phyloP scores from a whole-genome alignment of 2,329 filamentous ascomycete species.

The Neophaeococcomyces mojaviensis region DNA sequence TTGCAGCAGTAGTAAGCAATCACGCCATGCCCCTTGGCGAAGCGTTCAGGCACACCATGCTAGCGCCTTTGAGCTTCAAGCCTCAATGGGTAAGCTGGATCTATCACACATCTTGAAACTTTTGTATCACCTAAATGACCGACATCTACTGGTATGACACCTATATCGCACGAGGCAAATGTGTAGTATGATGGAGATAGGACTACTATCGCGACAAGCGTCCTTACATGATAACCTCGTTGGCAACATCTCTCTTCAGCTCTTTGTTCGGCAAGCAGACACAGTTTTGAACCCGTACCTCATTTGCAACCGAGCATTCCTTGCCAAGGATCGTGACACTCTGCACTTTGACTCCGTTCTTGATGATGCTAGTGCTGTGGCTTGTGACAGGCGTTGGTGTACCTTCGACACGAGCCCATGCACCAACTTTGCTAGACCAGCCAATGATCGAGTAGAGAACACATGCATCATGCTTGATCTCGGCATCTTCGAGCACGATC shows the following conservation, averaged over 20 bases:
- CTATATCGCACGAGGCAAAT: neutral
- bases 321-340: constrained; percentile 96
- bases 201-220: no score
- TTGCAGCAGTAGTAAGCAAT: no score
- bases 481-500: constrained; percentile 87
- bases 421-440: constrained; percentile 90
- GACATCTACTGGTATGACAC: no score
- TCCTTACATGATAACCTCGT: constrained; percentile 81
- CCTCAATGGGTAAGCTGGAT: no score
- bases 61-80: no score
- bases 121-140: no score
- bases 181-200: neutral
- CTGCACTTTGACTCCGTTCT: constrained; percentile 97
- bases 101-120: no score
- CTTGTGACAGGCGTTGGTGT: constrained; percentile 80
- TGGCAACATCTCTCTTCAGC: constrained; percentile 76
- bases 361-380: constrained; percentile 89
- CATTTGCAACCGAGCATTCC: constrained; percentile 88
- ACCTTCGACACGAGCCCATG: constrained; percentile 97
- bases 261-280: constrained; percentile 97
- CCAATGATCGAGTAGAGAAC: constrained; percentile 94
- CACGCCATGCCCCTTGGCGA: no score
- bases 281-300: constrained; percentile 94
- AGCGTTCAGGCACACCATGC: no score
- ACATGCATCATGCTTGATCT: constrained; percentile 95